Conservation (phyloP, 768 basidiomycete genomes). For the Kondoa subrosea region DNA sequence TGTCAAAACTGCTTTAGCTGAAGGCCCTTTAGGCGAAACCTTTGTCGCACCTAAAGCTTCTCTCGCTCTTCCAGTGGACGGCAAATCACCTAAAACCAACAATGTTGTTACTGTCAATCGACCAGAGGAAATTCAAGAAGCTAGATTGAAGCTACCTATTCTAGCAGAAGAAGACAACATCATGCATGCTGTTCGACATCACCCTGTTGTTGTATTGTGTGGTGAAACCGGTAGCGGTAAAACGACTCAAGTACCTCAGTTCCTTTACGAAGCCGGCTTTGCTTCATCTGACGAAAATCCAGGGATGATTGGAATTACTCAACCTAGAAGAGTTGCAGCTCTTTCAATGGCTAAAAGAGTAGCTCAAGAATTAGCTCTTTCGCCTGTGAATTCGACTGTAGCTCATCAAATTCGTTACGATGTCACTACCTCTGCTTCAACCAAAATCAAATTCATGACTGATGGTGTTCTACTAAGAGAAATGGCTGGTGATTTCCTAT, state of each 20-base stretch:
- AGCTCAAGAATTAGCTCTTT: constrained; percentile 73
- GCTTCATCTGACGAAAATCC: constrained; percentile 53
- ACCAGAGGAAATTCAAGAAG: constrained; percentile 39
- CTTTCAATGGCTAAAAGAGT: constrained; percentile 91
- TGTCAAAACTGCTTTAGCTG: constrained; percentile 11
- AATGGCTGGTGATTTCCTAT: constrained; percentile 75
- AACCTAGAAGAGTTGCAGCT: constrained; percentile 91
- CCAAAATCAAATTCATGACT: constrained; percentile 98
- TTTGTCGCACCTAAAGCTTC: constrained; percentile 11
- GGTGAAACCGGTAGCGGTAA: constrained; percentile 98
- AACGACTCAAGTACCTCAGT: constrained; percentile 95
- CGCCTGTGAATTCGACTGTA: constrained; percentile 48
- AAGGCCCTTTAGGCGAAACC: constrained; percentile 22
- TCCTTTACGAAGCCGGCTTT: constrained; percentile 93
- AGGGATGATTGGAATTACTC: constrained; percentile 94
- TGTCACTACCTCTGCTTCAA: constrained; percentile 71
- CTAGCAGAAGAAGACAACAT: constrained; percentile 84
- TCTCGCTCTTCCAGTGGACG: background rate
- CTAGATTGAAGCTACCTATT: constrained; percentile 66
- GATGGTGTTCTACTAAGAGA: constrained; percentile 92
- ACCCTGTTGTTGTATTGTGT: constrained; percentile 70
- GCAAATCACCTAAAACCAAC: constrained; percentile 12
- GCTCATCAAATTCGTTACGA: constrained; percentile 98
- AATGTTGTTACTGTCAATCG: constrained; percentile 22
- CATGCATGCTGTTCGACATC: constrained; percentile 72